phyloP scores from a whole-genome alignment of 352 stramenopile genomes.

The Thalassiosira exigua region DNA sequence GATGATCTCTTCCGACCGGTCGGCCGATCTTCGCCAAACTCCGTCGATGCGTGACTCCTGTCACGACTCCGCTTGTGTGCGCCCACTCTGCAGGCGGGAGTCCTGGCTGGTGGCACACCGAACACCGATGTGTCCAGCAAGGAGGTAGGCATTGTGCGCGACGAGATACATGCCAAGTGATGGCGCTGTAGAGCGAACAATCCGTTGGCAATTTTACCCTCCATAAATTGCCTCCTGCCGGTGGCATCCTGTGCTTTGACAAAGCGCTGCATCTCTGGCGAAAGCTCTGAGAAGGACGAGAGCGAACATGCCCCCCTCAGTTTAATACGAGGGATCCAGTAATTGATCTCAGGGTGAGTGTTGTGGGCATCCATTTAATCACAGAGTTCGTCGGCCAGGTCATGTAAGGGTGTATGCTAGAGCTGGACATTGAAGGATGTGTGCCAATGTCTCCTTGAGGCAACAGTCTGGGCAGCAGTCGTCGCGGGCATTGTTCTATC shows the following conservation, averaged over 20 bases:
- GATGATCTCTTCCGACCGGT: too few species aligned
- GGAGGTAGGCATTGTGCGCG: background rate
- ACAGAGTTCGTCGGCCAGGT: background rate
- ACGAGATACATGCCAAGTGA: too few species aligned
- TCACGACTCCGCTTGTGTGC: too few species aligned
- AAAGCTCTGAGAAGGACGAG: background rate
- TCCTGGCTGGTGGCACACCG: too few species aligned
- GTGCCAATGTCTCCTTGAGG: background rate
- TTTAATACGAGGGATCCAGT: constrained; percentile 10
- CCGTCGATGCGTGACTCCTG: too few species aligned
- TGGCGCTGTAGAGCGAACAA: background rate
- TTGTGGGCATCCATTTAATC: constrained; percentile 1
- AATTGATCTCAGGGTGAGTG: constrained; percentile 4
- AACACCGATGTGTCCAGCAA: too few species aligned
- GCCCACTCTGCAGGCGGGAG: too few species aligned
- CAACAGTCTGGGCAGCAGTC: constrained; percentile 31
- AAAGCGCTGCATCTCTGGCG: too few species aligned
- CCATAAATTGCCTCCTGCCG: too few species aligned
- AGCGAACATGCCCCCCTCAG: background rate
- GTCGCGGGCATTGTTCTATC: background rate
- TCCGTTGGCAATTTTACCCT: constrained; percentile 1
- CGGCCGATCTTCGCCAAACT: too few species aligned
- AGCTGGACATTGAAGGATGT: constrained; percentile 9
- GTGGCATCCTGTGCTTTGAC: background rate
- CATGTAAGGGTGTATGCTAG: constrained; percentile 1